These are phyloP conservation scores for Vicia sativa DNA, from an alignment of 306 rosid genomes.

Conservation along the genomic window DNA sequence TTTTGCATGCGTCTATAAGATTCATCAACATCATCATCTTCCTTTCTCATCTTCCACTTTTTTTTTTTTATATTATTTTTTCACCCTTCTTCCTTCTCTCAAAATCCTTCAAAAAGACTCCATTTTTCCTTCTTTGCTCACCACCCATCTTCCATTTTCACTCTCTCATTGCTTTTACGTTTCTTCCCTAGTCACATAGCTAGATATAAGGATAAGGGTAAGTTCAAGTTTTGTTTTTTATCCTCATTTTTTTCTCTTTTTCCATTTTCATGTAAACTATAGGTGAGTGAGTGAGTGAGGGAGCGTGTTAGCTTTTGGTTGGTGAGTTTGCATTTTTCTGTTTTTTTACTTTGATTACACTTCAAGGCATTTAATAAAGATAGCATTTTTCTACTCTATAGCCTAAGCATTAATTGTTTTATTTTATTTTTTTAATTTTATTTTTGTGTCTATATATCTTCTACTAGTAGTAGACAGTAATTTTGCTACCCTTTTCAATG, in stretches of 20 bases:
- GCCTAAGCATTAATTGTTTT: constrained; percentile 17
- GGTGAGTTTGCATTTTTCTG: constrained; percentile 33
- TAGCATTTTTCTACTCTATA: constrained; percentile 3
- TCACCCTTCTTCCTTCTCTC: not conserved
- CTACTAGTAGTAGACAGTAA: constrained; percentile 35
- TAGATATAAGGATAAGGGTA: constrained; percentile 13
- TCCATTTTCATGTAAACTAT: not conserved
- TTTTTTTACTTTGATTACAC: constrained; percentile 25
- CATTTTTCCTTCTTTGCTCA: not conserved
- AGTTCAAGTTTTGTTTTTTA: constrained; percentile 23
- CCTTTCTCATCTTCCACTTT: constrained; percentile 1
- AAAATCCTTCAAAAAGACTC: not conserved
- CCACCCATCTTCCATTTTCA: not conserved
- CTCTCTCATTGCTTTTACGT: constrained; percentile 8
- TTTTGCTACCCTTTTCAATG: constrained; percentile 44
- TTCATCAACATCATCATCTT: constrained; percentile 39
- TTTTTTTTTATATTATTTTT: not conserved
- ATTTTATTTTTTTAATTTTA: not conserved
- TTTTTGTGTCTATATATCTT: constrained; percentile 22
- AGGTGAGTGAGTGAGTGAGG: not conserved
- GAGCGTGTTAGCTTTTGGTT: constrained; percentile 27
- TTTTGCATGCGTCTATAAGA: constrained; percentile 54
- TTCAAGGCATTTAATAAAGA: constrained; percentile 36
- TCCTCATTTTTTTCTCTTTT: not conserved
- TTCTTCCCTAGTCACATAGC: not conserved